phyloP scores from a whole-genome alignment of 768 basidiomycete species.

The Mycena haematopus region DNA sequence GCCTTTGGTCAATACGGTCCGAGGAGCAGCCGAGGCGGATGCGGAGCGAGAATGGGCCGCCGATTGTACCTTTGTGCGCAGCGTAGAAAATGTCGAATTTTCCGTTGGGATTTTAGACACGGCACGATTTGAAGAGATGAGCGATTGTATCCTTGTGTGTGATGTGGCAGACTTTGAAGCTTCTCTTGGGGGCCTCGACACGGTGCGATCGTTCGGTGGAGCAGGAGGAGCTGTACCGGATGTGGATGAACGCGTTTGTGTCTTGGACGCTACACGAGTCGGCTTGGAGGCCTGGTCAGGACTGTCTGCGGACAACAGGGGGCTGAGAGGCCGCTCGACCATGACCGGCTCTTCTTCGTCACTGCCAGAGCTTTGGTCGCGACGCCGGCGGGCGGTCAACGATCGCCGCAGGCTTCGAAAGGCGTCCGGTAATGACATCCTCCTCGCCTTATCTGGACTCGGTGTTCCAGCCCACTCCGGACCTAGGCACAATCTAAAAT shows the following conservation, averaged over 20 bases:
- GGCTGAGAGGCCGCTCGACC: conserved; percentile 20
- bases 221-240: neutral
- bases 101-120: neutral
- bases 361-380: conserved; percentile 11
- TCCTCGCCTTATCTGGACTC: neutral
- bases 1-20: neutral
- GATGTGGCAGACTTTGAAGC: neutral
- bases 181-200: neutral
- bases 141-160: neutral
- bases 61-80: neutral
- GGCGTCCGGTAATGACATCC: conserved; percentile 11
- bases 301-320: neutral
- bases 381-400: conserved; percentile 22
- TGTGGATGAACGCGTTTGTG: neutral
- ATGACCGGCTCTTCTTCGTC: conserved; percentile 27
- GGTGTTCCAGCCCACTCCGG: no score
- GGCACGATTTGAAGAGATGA: neutral
- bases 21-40: conserved; percentile 4
- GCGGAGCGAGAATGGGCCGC: conserved; percentile 13
- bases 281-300: neutral
- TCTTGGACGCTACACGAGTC: neutral
- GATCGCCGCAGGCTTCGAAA: conserved; percentile 22
- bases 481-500: neutral
- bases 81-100: neutral
- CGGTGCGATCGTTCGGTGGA: neutral